phyloP scores from a whole-genome alignment of 2,329 filamentous ascomycete species.

The Fusarium tuaranense region DNA sequence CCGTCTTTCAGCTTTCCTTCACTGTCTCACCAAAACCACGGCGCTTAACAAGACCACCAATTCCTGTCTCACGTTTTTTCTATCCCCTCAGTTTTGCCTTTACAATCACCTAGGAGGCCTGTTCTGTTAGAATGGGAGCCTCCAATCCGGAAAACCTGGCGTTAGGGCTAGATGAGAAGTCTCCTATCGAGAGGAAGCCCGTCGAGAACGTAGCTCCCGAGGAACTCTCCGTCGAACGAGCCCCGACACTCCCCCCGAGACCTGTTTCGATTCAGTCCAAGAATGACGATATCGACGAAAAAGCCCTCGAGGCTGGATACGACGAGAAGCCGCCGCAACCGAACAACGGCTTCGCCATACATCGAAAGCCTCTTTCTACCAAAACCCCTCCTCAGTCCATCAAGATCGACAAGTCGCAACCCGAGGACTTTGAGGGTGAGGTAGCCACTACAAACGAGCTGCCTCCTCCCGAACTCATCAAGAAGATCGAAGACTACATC shows the following conservation, averaged over 20 bases:
- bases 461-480: constrained; percentile 62
- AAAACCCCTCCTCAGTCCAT: constrained; percentile 42
- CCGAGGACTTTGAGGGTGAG: constrained; percentile 67
- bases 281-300: constrained; percentile 14
- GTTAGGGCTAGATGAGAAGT: constrained; percentile 7
- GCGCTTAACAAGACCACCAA: neutral
- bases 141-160: constrained; percentile 20
- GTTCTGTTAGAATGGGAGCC: constrained; percentile 23
- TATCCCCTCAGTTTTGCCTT: neutral
- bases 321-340: constrained; percentile 7
- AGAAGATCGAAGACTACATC: constrained; percentile 64
- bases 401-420: constrained; percentile 54
- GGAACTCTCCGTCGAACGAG: constrained; percentile 13
- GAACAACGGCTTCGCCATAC: constrained; percentile 17
- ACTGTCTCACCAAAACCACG: neutral
- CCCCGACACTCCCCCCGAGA: constrained; percentile 25
- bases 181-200: constrained; percentile 23
- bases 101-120: neutral
- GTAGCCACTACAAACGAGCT: constrained; percentile 67
- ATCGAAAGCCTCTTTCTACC: constrained; percentile 31
- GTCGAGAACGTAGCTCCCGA: constrained; percentile 17
- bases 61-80: neutral
- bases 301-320: constrained; percentile 13
- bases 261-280: neutral
- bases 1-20: constrained; percentile 8